These are phyloP conservation scores for Pseudogymnoascus sp. DNA, from an alignment of 2,329 filamentous ascomycete genomes.

Conservation along the genomic window DNA sequence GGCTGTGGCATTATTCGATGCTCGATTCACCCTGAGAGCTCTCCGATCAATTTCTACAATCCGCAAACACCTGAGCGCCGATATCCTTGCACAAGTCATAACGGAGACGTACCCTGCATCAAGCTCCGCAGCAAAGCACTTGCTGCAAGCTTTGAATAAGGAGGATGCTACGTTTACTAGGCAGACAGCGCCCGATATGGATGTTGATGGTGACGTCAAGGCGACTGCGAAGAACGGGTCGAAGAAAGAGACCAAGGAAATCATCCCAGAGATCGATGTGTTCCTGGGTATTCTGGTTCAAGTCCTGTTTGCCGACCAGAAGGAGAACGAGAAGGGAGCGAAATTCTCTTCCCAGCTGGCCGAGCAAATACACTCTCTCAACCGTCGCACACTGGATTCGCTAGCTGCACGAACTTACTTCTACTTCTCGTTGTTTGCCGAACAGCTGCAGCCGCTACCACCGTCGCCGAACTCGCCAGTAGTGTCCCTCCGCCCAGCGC, in stretches of 20 bases:
- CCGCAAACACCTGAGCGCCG: conserved; percentile 79
- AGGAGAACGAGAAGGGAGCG: conserved; percentile 71
- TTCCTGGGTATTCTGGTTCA: conserved; percentile 82
- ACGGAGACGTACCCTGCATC: conserved; percentile 67
- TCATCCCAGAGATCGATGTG: conserved; percentile 79
- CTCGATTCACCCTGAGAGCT: conserved; percentile 88
- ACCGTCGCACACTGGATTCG: conserved; percentile 89
- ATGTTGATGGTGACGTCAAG: conserved; percentile 60
- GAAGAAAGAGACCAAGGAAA: conserved; percentile 64
- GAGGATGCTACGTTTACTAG: conserved; percentile 57
- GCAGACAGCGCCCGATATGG: conserved; percentile 58
- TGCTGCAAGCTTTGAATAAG: conserved; percentile 64
- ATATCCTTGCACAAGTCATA: conserved; percentile 74
- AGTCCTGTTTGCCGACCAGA: conserved; percentile 82
- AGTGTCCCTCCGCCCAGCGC: conserved; percentile 75
- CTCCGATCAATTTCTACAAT: conserved; percentile 92
- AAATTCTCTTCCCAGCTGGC: conserved; percentile 79
- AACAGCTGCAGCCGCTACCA: conserved; percentile 79
- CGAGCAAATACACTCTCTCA: conserved; percentile 78
- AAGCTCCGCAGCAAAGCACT: conserved; percentile 55
- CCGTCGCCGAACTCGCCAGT: conserved; percentile 84
- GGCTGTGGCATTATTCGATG: conserved; percentile 87
- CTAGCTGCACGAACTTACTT: conserved; percentile 95
- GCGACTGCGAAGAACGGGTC: conserved; percentile 42
- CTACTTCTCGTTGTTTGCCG: conserved; percentile 93